phyloP scores from a whole-genome alignment of 345 rosid species.

The Angophora floribunda region DNA sequence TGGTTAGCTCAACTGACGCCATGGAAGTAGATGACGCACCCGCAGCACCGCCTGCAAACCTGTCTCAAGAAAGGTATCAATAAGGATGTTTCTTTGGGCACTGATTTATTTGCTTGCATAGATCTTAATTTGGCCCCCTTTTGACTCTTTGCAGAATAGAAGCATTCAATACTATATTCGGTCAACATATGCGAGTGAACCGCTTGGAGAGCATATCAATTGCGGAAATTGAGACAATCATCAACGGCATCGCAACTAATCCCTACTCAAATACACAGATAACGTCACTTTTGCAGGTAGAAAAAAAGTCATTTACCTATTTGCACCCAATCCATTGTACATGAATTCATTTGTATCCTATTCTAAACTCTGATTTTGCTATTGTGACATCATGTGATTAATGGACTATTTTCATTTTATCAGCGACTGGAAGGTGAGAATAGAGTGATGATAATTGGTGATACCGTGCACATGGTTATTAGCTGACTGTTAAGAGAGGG shows the following conservation, averaged over 20 bases:
- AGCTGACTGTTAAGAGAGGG: not conserved
- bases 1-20: constrained; percentile 27
- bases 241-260: constrained; percentile 39
- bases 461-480: constrained; percentile 44
- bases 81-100: not conserved
- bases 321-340: not conserved
- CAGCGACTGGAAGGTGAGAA: constrained; percentile 94
- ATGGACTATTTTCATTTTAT: not conserved
- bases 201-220: constrained; percentile 60
- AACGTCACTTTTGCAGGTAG: constrained; percentile 64
- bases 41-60: constrained; percentile 24
- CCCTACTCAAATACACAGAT: constrained; percentile 66
- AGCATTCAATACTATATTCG: constrained; percentile 62
- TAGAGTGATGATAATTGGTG: constrained; percentile 81
- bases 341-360: not conserved
- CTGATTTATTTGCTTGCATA: not conserved
- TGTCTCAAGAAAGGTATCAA: constrained; percentile 55
- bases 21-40: constrained; percentile 86
- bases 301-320: not conserved
- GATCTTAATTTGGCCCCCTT: not conserved
- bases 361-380: not conserved
- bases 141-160: constrained; percentile 38
- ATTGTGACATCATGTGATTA: not conserved
- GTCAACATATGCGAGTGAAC: constrained; percentile 75
- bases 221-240: constrained; percentile 57